Base-by-base conservation (phyloP, 371 early-diverging fungal genomes). In the Mortierella polycephala region DNA sequence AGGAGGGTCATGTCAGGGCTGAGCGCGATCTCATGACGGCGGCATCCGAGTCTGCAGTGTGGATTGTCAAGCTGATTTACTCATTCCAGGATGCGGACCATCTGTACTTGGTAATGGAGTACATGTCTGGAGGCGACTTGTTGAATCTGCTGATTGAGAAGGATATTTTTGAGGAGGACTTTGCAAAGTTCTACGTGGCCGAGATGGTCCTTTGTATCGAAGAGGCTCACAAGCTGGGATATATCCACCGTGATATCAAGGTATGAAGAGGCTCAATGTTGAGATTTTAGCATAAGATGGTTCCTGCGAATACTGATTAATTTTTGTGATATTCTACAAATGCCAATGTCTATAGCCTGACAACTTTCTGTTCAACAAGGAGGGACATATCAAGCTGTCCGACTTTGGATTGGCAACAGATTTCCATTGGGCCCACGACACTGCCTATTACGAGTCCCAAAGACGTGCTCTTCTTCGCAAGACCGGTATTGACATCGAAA, bases 21-120 rank as follows among this genome's bases (percentile, higher is more conserved):
- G 96, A 97, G 83, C 90, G 95, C 51, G 93, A 92, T 71, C 89
- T 95, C 14, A 84, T 96, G 68, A 90, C 91, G 10, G 86, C 84
- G 6, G 84, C 88, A 0, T 72, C 85, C 1, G 80, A 79, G 60
- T 73, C 80, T 7, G 88, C 75, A 63, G 88, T 90, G 39, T 89
- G 91, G 88, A 83, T 95, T 72, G 88, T 92, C 64, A 86, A 90
- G 67, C 82, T 95, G 51, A 86, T 90, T 53, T 89, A 87, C 75
- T 87, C 91, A 18, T 92, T 94, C 74, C 91, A 92, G 68, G 88
- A 91, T 57, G 73, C 86, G 11, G 88, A 88, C 37, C 84, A 92
- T 67, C 73, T 94, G 47, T 92, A 90, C 62, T 67, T 95, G 47
- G 88, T 93, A 7, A 88, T 94, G 87, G 93, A 95, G 74, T 95